Conservation (phyloP, 441 rosid genomes). For the Adansonia rubrostipa region DNA sequence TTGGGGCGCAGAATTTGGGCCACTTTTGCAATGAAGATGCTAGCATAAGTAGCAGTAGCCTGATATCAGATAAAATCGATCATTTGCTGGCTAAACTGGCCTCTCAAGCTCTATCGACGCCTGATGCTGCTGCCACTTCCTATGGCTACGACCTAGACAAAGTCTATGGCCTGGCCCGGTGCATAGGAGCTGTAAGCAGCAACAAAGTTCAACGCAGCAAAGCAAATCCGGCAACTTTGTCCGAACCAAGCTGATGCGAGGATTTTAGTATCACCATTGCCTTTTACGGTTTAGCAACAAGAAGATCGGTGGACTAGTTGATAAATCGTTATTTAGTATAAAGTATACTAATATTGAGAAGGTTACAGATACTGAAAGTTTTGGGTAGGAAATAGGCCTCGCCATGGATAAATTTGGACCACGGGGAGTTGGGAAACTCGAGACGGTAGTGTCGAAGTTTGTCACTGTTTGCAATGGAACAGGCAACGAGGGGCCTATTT, state of each 20-base stretch:
- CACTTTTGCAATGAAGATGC: not conserved
- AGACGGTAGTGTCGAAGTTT: slow-evolving; percentile 51
- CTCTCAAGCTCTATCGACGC: slow-evolving; percentile 37
- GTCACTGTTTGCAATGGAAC: slow-evolving; percentile 63
- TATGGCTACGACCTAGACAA: slow-evolving; percentile 40
- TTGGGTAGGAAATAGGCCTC: slow-evolving; percentile 47
- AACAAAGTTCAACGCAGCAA: slow-evolving; percentile 53
- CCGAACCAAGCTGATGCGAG: slow-evolving; percentile 59
- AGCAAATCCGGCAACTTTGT: slow-evolving; percentile 54
- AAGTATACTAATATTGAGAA: slow-evolving; percentile 51
- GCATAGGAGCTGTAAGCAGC: slow-evolving; percentile 64
- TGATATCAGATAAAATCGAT: not conserved
- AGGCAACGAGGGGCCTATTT: slow-evolving; percentile 62
- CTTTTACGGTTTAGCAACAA: slow-evolving; percentile 49
- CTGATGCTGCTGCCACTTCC: slow-evolving; percentile 46
- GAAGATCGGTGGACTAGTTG: slow-evolving; percentile 52
- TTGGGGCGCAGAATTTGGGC: not conserved
- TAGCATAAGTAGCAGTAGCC: not conserved
- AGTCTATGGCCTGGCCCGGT: slow-evolving; percentile 71
- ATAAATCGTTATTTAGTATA: slow-evolving; percentile 45
- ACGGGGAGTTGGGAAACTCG: slow-evolving; percentile 59
- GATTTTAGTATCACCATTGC: slow-evolving; percentile 68
- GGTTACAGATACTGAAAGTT: slow-evolving; percentile 51
- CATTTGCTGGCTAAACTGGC: slow-evolving; percentile 1
- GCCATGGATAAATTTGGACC: slow-evolving; percentile 49